Conservation (phyloP, 2,329 filamentous ascomycete genomes). For the Colletotrichum aenigma region DNA sequence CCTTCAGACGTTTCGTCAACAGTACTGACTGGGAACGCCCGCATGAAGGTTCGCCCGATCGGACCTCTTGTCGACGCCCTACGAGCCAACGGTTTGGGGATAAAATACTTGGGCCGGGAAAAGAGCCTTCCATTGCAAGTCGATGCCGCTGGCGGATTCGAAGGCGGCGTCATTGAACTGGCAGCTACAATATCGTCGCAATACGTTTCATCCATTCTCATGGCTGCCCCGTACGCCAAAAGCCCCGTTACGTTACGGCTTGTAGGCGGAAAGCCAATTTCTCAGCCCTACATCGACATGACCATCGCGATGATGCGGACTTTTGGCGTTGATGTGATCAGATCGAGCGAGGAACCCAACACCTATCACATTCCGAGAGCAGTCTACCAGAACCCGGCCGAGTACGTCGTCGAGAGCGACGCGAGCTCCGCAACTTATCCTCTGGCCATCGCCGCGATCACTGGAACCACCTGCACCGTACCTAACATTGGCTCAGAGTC, state of each 20-base stretch:
- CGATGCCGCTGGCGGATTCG: constrained; percentile 80
- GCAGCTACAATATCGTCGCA: constrained; percentile 98
- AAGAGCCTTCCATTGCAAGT: constrained; percentile 86
- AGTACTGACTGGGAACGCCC: constrained; percentile 87
- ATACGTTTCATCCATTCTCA: constrained; percentile 94
- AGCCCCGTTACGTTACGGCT: constrained; percentile 87
- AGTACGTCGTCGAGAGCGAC: constrained; percentile 95
- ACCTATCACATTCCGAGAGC: constrained; percentile 94
- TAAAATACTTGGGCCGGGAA: constrained; percentile 84
- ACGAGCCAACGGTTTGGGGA: constrained; percentile 81
- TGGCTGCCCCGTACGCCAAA: constrained; percentile 97
- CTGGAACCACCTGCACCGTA: constrained; percentile 92
- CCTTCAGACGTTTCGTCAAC: constrained; percentile 70
- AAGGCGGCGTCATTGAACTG: constrained; percentile 86
- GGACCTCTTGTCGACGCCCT: constrained; percentile 92
- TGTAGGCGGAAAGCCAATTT: constrained; percentile 96
- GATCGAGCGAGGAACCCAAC: constrained; percentile 78
- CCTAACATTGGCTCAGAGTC: constrained; percentile 95
- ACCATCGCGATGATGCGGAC: constrained; percentile 96
- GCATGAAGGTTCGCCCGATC: constrained; percentile 96
- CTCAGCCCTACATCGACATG: constrained; percentile 98
- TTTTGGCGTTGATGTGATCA: constrained; percentile 83
- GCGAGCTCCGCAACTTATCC: constrained; percentile 98
- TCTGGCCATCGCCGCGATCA: constrained; percentile 91
- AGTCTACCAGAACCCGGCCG: constrained; percentile 78